Conservation (phyloP, 176 grass and related monocot genomes). For the Sorghum bicolor region DNA sequence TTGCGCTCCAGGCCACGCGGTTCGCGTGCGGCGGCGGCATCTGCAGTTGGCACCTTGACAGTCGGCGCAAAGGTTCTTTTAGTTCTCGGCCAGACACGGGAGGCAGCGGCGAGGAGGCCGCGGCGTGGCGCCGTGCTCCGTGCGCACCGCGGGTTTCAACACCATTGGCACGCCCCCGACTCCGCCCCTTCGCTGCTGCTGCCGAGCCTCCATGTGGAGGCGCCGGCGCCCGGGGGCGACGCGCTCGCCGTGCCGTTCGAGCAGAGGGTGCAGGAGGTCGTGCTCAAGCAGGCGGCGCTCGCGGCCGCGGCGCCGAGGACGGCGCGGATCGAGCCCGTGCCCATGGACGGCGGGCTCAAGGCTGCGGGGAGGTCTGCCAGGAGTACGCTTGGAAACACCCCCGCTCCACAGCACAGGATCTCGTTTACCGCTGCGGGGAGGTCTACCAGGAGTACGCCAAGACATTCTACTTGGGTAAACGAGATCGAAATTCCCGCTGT, state of each 20-base stretch:
- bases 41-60: too few relatives aligned
- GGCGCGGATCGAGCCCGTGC: slow-evolving; percentile 19
- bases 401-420: too few relatives aligned
- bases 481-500: not conserved
- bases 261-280: slow-evolving; percentile 76
- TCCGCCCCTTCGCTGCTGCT: not conserved
- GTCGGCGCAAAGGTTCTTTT: too few relatives aligned
- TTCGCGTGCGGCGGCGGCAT: too few relatives aligned
- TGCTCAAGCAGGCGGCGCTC: slow-evolving; percentile 72
- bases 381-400: too few relatives aligned
- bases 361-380: slow-evolving; percentile 75
- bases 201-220: slow-evolving; percentile 20
- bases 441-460: too few relatives aligned
- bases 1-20: too few relatives aligned
- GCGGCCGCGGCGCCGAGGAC: slow-evolving; percentile 26
- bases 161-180: not conserved
- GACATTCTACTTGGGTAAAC: slow-evolving; percentile 90
- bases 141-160: slow-evolving; percentile 20
- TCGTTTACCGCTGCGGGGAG: too few relatives aligned
- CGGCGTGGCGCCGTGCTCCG: slow-evolving; percentile 23
- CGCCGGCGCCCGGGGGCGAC: slow-evolving; percentile 26
- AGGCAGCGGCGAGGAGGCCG: not conserved
- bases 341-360: slow-evolving; percentile 38
- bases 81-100: not conserved
- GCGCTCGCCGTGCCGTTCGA: slow-evolving; percentile 36